Conservation (phyloP, 2,329 filamentous ascomycete species). For the Phoma sp. region DNA sequence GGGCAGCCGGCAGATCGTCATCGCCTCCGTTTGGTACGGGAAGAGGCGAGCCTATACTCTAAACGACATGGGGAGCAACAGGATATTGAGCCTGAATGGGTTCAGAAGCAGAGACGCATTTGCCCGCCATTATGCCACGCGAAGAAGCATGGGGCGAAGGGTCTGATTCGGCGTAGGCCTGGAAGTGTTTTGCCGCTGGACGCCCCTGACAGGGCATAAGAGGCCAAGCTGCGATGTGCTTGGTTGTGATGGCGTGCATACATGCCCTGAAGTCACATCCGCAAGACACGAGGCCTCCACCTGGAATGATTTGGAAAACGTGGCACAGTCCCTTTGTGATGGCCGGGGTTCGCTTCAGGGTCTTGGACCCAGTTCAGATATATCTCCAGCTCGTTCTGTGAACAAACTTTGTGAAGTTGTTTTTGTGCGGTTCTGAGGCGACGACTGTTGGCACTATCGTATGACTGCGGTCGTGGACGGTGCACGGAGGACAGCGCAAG, state of each 20-base stretch:
- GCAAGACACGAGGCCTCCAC: not conserved
- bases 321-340: too few relatives aligned
- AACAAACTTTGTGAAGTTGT: not conserved
- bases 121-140: slow-evolving; percentile 3
- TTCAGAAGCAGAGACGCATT: not conserved
- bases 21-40: slow-evolving; percentile 7
- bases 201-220: slow-evolving; percentile 12
- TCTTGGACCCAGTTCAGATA: not conserved
- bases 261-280: not conserved
- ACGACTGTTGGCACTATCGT: not conserved
- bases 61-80: not conserved
- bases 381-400: not conserved
- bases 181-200: slow-evolving; percentile 9
- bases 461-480: not conserved
- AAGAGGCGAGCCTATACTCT: slow-evolving; percentile 9
- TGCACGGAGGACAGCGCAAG: slow-evolving; percentile 14
- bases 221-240: slow-evolving; percentile 5
- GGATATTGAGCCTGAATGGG: not conserved
- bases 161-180: not conserved
- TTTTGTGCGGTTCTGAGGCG: not conserved
- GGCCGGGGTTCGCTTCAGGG: not conserved
- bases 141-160: slow-evolving; percentile 3
- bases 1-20: slow-evolving; percentile 15
- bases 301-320: not conserved
- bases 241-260: slow-evolving; percentile 9